phyloP scores from a whole-genome alignment of 139 green algal genomes.

The Chlorella sp. region DNA sequence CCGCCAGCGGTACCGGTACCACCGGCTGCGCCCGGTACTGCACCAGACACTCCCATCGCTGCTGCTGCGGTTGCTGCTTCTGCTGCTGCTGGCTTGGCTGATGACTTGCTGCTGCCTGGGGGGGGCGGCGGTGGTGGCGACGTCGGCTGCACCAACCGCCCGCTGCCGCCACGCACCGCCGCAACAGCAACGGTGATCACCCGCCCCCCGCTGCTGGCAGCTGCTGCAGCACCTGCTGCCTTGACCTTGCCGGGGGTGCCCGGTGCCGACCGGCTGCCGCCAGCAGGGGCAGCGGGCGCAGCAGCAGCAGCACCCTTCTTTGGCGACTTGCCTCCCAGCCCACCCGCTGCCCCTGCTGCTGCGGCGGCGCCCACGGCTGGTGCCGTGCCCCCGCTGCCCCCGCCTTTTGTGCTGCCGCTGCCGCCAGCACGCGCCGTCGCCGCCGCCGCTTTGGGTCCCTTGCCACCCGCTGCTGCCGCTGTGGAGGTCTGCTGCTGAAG shows the following conservation, averaged over 20 bases:
- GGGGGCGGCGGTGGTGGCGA: not conserved
- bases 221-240: not conserved
- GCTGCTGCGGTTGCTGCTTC: not conserved
- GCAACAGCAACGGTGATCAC: constrained; percentile 28
- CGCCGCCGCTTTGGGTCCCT: not conserved
- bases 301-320: not conserved
- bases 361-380: not conserved
- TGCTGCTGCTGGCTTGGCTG: not conserved
- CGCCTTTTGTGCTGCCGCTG: constrained; percentile 6
- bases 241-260: constrained; percentile 28
- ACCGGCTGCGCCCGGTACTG: not conserved
- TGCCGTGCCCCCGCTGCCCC: not conserved
- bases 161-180: not conserved
- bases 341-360: not conserved
- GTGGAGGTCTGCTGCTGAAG: not conserved
- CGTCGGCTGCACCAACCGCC: too few relatives aligned
- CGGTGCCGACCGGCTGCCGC: not conserved
- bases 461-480: not conserved
- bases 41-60: not conserved
- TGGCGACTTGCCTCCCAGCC: not conserved
- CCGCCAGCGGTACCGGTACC: not conserved
- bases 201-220: constrained; percentile 1
- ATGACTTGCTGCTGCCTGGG: not conserved
- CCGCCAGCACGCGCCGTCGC: not conserved
- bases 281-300: too few relatives aligned